Percentiles rank a stretch among this genome's conserved stretches.
These are phyloP conservation scores for Alternaria sp. DNA, from an alignment of 2,329 filamentous ascomycete species.

Conservation along the genomic window DNA sequence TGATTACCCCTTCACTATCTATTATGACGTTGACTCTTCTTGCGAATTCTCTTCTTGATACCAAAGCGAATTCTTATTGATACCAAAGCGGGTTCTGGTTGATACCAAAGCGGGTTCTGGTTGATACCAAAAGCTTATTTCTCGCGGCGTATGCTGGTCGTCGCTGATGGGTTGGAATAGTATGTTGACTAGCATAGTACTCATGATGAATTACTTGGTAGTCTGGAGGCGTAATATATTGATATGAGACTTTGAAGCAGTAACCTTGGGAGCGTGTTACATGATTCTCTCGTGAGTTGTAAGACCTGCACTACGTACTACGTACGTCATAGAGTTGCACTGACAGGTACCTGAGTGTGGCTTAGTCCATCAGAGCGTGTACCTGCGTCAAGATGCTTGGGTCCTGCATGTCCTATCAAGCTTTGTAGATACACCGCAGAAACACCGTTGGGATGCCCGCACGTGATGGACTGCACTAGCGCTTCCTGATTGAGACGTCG, in stretches of 20 bases:
- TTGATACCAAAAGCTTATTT: slow-evolving; percentile 5
- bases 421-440: slow-evolving; percentile 7
- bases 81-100: slow-evolving; percentile 21
- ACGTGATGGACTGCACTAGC: slow-evolving; percentile 17
- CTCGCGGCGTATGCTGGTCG: slow-evolving; percentile 1
- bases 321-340: background rate
- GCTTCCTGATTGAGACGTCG: slow-evolving; percentile 21
- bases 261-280: background rate
- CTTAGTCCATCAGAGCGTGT: background rate
- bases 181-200: slow-evolving; percentile 4
- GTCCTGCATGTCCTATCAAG: slow-evolving; percentile 9
- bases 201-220: background rate
- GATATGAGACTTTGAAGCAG: background rate
- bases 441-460: slow-evolving; percentile 1
- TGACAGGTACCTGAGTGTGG: background rate
- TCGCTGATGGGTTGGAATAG: background rate
- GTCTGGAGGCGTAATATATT: background rate
- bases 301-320: background rate
- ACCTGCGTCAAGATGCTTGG: slow-evolving; percentile 9
- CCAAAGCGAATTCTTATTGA: slow-evolving; percentile 20
- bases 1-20: slow-evolving; percentile 29
- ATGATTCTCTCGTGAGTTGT: background rate
- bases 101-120: slow-evolving; percentile 7
- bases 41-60: slow-evolving; percentile 29
- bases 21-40: slow-evolving; percentile 37